A percentile compares a stretch with the other conserved stretches of the same genome.
Evolutionary conservation across 1,284 basidiomycete genomes (phyloP).

Genomic region (Trametes sp.): DNA sequence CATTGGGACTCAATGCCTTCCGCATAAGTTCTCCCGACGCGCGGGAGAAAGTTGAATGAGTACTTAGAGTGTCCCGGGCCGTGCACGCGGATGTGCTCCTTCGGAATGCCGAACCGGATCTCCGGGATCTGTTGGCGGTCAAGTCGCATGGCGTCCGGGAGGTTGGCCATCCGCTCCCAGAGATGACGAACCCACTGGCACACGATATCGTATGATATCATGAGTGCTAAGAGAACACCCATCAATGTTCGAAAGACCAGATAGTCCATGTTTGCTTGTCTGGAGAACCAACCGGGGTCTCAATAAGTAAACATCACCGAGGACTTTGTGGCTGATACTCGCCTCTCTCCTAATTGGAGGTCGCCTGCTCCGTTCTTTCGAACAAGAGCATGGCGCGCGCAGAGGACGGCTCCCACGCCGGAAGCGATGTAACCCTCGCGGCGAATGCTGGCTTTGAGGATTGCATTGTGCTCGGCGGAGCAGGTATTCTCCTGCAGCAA

Average conservation of each 20-base stretch:
- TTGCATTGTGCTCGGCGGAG: slow-evolving; percentile 33
- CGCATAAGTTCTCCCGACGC: slow-evolving; percentile 38
- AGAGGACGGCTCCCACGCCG: slow-evolving; percentile 44
- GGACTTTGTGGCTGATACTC: background rate
- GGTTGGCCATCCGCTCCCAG: slow-evolving; percentile 19
- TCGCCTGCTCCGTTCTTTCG: slow-evolving; percentile 43
- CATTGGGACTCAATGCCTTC: slow-evolving; percentile 41
- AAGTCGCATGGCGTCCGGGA: slow-evolving; percentile 17
- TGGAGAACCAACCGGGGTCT: slow-evolving; percentile 36
- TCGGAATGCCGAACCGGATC: slow-evolving; percentile 31
- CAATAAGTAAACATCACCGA: background rate
- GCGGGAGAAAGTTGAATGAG: slow-evolving; percentile 35
- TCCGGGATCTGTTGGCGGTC: slow-evolving; percentile 20
- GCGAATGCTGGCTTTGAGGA: slow-evolving; percentile 36
- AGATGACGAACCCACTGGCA: slow-evolving; percentile 45
- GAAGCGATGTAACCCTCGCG: slow-evolving; percentile 37
- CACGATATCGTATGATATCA: slow-evolving; percentile 46
- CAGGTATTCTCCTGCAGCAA: slow-evolving; percentile 23
- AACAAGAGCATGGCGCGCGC: slow-evolving; percentile 44
- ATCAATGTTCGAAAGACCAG: slow-evolving; percentile 37
- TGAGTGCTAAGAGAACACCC: slow-evolving; percentile 16
- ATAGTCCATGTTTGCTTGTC: slow-evolving; percentile 49
- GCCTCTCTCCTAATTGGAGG: slow-evolving; percentile 49
- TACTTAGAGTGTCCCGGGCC: slow-evolving; percentile 32
- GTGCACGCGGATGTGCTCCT: slow-evolving; percentile 40